phyloP scores from a whole-genome alignment of 2,329 filamentous ascomycete species.

The Talaromyces marneffei region DNA sequence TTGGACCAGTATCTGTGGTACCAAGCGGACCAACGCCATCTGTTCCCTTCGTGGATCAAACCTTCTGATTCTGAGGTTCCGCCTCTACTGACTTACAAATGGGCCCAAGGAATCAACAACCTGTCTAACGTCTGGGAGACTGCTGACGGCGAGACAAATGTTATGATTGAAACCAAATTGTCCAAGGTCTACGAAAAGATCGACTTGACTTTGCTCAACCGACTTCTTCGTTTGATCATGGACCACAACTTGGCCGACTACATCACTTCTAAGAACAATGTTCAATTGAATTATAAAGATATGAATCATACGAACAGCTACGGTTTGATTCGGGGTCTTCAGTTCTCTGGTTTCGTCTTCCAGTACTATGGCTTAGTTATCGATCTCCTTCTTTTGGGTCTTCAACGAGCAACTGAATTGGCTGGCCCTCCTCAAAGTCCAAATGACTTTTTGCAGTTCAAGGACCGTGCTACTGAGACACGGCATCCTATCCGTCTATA shows the following conservation, averaged over 20 bases:
- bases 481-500: constrained; percentile 96
- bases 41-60: constrained; percentile 99
- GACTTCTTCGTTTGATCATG: constrained; percentile 91
- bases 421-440: constrained; percentile 88
- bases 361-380: constrained; percentile 97
- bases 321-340: constrained; percentile 93
- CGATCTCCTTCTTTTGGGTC: constrained; percentile 81
- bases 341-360: constrained; percentile 98
- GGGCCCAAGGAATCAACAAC: constrained; percentile 99
- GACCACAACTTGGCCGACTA: constrained; percentile 99
- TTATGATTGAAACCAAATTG: constrained; percentile 95
- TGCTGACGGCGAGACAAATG: constrained; percentile 90
- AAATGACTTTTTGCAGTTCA: constrained; percentile 97
- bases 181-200: constrained; percentile 99
- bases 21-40: constrained; percentile 90
- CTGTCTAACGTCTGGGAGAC: constrained; percentile 92
- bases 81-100: constrained; percentile 91
- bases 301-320: constrained; percentile 99
- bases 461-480: constrained; percentile 84
- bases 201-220: constrained; percentile 90
- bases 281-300: constrained; percentile 97
- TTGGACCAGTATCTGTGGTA: constrained; percentile 99
- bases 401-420: constrained; percentile 96
- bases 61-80: constrained; percentile 97
- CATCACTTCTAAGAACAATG: constrained; percentile 99